Evolutionary conservation across 108 stramenopile species (phyloP).

Genomic region (Stephanodiscus minutulus): DNA sequence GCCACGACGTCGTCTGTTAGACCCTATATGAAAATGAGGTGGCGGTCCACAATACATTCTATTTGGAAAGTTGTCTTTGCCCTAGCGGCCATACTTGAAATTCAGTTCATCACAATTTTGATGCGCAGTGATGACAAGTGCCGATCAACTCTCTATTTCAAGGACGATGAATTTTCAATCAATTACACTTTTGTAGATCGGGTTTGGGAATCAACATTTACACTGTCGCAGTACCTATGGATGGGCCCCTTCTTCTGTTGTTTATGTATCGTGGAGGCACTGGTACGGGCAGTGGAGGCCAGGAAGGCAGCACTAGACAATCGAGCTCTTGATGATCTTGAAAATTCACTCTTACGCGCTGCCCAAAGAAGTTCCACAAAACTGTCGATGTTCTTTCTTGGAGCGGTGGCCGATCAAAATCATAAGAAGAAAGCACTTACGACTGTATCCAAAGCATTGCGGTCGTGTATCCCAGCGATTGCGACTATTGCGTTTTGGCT

Average conservation of each 20-base stretch:
- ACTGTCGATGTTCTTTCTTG: slow-evolving; percentile 37
- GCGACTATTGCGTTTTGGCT: slow-evolving; percentile 55
- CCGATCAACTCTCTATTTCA: background rate
- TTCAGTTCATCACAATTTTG: slow-evolving; percentile 26
- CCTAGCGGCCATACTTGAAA: slow-evolving; percentile 25
- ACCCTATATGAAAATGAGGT: background rate
- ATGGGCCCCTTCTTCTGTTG: slow-evolving; percentile 46
- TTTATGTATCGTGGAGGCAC: slow-evolving; percentile 53
- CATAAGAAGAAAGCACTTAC: slow-evolving; percentile 16
- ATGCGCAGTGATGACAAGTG: slow-evolving; percentile 21
- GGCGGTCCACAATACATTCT: slow-evolving; percentile 13
- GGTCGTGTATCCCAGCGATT: slow-evolving; percentile 56
- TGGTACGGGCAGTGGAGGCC: slow-evolving; percentile 51
- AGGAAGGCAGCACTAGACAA: slow-evolving; percentile 54
- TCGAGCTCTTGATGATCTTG: slow-evolving; percentile 56
- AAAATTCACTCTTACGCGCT: slow-evolving; percentile 44
- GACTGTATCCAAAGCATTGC: slow-evolving; percentile 35
- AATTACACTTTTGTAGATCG: slow-evolving; percentile 28
- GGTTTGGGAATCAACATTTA: slow-evolving; percentile 19
- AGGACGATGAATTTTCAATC: slow-evolving; percentile 31
- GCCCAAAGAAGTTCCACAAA: slow-evolving; percentile 31
- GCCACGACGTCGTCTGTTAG: background rate
- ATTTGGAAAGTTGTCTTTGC: slow-evolving; percentile 46
- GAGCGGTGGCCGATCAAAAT: slow-evolving; percentile 10
- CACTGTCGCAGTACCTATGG: slow-evolving; percentile 19